Evolutionary conservation across 1,284 basidiomycete species (phyloP), one percentile per base, ranked within the genome.

Genomic region (Mycena sp.): DNA sequence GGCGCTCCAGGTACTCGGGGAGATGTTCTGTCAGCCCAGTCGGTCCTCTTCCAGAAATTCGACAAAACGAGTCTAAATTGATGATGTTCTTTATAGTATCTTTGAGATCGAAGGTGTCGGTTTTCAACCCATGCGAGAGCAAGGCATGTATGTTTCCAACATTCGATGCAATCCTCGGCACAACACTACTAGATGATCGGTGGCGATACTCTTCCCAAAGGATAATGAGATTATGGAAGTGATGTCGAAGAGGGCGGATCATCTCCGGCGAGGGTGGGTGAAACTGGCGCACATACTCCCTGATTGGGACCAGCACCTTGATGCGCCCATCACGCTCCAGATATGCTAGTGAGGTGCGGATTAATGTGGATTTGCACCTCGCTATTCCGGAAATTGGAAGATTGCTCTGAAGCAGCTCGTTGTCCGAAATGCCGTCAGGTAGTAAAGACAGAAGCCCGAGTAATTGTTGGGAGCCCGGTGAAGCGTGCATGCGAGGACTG

Each of bases 401-500:
- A 21, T 16, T 30, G 29, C 46, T 49, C 16, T 49, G 46, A 7
- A 49, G 17, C 7, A 49, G 29, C 5, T 49, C 46, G 7, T 7
- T 14, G 32, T 35, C 32, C 14, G 32, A 35, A 14, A 35, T 35
- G 14, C 32, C 32, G 14, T 46, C 45, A 12, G 45, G 26, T 1
- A 46, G 26, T 2, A 46, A 26, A 6, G 45, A 46, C 14, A 46
- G 23, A 5, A 46, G 25, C 2, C 45, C 14, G 17, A 46, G 45
- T 2, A 46, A 26, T 3, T 26, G 6, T 21, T 30, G 46, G 14
- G 46, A n/a, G 11, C 26, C 25, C 3, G 29, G 26, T 2, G 32
- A 35, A 14, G 32, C 7, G 9, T n/a, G 21, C n/a, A 46, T n/a
- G 23, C 50, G 52, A 12, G 52, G 50, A 35, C 61, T 63, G 19